Percentiles rank a stretch among this genome's conserved stretches.
Evolutionary conservation across 768 basidiomycete species (phyloP).

Genomic region (Tremella mesenterica): DNA sequence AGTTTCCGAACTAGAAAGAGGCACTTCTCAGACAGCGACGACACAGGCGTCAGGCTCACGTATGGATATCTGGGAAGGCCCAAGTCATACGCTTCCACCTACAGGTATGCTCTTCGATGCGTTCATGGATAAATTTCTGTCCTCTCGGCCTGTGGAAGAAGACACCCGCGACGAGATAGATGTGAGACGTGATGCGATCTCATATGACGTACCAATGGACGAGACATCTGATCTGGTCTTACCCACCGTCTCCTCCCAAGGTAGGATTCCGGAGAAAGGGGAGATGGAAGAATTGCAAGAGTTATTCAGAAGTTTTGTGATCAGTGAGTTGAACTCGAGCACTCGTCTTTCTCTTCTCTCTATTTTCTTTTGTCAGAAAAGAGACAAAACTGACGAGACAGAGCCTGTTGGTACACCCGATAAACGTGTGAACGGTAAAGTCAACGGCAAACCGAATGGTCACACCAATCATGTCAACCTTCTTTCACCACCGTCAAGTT

Average conservation of each 20-base stretch:
- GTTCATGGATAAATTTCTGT: conserved; percentile 51
- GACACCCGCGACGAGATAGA: too few relatives aligned
- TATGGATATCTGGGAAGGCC: conserved; percentile 55
- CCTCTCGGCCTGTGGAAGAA: conserved; percentile 1
- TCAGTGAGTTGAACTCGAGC: not conserved
- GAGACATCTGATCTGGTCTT: not conserved
- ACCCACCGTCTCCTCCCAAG: not conserved
- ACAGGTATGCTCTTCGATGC: conserved; percentile 63
- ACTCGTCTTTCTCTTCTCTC: not conserved
- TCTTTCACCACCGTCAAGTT: too few relatives aligned
- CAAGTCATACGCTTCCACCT: conserved; percentile 69
- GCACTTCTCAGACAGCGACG: conserved; percentile 22
- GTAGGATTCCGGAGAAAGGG: conserved; percentile 40
- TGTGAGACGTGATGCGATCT: too few relatives aligned
- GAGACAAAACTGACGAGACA: not conserved
- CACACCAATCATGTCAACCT: too few relatives aligned
- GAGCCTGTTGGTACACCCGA: too few relatives aligned
- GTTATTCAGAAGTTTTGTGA: conserved; percentile 52
- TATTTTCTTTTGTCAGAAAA: not conserved
- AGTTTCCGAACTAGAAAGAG: not conserved
- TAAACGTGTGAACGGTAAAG: too few relatives aligned
- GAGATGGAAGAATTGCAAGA: conserved; percentile 58
- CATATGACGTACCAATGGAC: not conserved
- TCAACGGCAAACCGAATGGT: too few relatives aligned
- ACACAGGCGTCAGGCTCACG: conserved; percentile 48